These are phyloP conservation scores for Botrytis pseudocinerea DNA, from an alignment of 2,329 filamentous ascomycete species.

Conservation along the genomic window DNA sequence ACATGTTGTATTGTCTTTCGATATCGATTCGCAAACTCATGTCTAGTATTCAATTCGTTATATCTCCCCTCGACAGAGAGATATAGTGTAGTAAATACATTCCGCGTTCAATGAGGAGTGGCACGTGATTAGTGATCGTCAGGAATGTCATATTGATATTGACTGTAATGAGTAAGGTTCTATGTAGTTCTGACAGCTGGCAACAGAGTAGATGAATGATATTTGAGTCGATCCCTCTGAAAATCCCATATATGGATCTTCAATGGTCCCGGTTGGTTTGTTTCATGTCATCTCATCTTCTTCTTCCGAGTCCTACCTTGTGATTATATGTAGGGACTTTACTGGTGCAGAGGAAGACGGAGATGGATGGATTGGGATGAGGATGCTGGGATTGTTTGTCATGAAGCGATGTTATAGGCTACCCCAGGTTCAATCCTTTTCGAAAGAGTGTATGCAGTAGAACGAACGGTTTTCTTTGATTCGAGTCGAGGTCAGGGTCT, in stretches of 20 bases:
- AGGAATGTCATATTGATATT: not conserved
- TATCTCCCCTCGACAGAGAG: not conserved
- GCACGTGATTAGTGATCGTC: not conserved
- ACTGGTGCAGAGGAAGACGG: not conserved
- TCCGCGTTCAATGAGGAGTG: not conserved
- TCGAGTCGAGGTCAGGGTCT: not conserved
- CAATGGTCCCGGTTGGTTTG: not conserved
- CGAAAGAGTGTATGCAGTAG: not conserved
- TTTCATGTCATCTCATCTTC: constrained; percentile 15
- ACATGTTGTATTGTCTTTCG: not conserved
- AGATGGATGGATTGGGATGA: constrained; percentile 3
- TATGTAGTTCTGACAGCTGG: not conserved
- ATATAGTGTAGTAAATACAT: not conserved
- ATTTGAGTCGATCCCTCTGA: not conserved
- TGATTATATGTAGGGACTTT: not conserved
- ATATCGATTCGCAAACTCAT: not conserved
- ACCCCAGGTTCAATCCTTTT: constrained; percentile 8
- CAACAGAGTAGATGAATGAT: not conserved
- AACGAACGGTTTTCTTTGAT: not conserved
- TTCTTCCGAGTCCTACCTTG: not conserved
- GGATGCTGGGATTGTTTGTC: not conserved
- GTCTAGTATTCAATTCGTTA: not conserved
- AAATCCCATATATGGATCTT: not conserved
- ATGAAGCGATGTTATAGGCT: not conserved
- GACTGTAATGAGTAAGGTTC: not conserved